Evolutionary conservation across 129 eudicot genomes (phyloP).

Genomic region (Flaveria linearis): DNA sequence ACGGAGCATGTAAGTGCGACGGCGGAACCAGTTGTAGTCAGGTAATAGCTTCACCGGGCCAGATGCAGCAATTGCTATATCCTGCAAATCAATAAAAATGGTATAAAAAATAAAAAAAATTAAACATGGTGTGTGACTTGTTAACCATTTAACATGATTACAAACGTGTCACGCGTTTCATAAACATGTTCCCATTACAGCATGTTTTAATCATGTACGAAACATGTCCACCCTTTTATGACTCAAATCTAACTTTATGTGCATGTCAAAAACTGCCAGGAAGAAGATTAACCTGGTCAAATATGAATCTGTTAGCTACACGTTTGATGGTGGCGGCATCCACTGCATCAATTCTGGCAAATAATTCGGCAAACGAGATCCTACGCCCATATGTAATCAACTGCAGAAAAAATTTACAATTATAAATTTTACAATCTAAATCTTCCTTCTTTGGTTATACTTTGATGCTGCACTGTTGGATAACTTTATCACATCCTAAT

Average conservation of each 20-base stretch:
- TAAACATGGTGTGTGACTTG: neutral
- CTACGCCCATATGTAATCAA: constrained; percentile 92
- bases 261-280: neutral
- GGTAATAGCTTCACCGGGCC: constrained; percentile 90
- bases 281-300: constrained; percentile 59
- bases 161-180: neutral
- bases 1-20: constrained; percentile 92
- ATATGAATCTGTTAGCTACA: constrained; percentile 80
- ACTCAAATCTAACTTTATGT: neutral
- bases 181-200: neutral
- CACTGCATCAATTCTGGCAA: constrained; percentile 92
- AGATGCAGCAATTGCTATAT: constrained; percentile 73
- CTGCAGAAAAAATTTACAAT: constrained; percentile 40
- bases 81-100: constrained; percentile 49
- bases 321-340: constrained; percentile 86
- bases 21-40: constrained; percentile 97
- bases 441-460: neutral
- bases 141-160: neutral
- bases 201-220: neutral
- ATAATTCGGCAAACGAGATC: constrained; percentile 82
- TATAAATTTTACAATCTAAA: neutral
- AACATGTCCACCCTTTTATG: neutral
- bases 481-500: neutral
- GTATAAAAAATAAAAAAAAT: neutral
- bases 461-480: neutral